Evolutionary conservation across 1,139 yeast genomes (phyloP), one percentile per base, ranked within the genome.

Genomic region (Hemisphaericaspora xylofermentans): DNA sequence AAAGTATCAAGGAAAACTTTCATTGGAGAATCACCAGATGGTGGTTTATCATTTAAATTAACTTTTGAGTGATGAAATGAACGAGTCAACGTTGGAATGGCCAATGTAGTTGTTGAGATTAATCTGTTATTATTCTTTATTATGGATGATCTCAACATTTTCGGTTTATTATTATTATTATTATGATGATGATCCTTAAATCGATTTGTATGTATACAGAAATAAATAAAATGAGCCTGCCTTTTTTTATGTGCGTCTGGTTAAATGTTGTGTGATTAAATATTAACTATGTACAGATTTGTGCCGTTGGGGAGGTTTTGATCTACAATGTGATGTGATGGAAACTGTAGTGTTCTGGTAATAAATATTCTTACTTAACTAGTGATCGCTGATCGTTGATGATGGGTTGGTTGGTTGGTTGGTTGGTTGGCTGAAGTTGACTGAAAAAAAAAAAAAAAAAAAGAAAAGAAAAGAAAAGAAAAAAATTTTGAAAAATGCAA

Each of bases 1-100:
- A 94, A 94, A 1, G 98, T 93, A 48, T 93, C 95, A 48, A 88
- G 80, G 62, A 94, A 94, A 42, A 94, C 96, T 61, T 88, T 89
- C 61, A 89, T 68, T 15, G 99, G 98, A 12, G 95, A 81, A 58
- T 85, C 84, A 4, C 39, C 32, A 16, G 40, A 34, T 22, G 65
- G 59, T 47, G 49, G 58, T 24, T 56, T 60, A 17, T 57, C 60
- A 41, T 55, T 51, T 25, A 44, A 45, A 27, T 44, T 36, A n/a
- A 38, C 25, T 14, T 31, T 30, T 9, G 45, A 40, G 12, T 36
- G 29, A 33, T 49, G 52, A 31, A 49, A 42, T 15, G 43, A 42
- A 41, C 53, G 49, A 3, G 31, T 18, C n/a, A 35, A n/a, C 22
- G 35, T 22, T 18, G 38, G 14, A 10, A 32, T 12, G 13, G 30